These are phyloP conservation scores for Tricholoma bakamatsutake DNA, from an alignment of 768 basidiomycete genomes.

Conservation along the genomic window DNA sequence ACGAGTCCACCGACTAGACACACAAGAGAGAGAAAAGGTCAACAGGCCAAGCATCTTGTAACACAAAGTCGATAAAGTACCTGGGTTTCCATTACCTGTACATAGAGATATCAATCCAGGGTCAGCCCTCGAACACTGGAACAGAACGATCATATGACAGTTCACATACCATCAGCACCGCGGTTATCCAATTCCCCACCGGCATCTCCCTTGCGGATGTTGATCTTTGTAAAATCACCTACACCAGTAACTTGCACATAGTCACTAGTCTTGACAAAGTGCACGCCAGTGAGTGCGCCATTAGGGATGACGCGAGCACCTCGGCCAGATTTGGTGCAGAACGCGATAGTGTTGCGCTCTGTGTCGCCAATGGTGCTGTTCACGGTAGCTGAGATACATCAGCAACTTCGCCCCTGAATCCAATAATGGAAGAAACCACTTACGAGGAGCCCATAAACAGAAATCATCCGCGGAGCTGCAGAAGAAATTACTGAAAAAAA, in stretches of 20 bases:
- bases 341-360: constrained; percentile 66
- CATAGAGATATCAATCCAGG: not conserved
- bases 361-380: constrained; percentile 57
- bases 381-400: constrained; percentile 10
- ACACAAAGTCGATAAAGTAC: constrained; percentile 17
- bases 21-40: constrained; percentile 16
- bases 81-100: constrained; percentile 41
- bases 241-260: constrained; percentile 60
- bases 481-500: constrained; percentile 1
- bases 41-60: not conserved
- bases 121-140: not conserved
- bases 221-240: constrained; percentile 66
- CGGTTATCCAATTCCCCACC: constrained; percentile 73
- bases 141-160: not conserved
- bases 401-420: not conserved
- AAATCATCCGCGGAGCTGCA: constrained; percentile 57
- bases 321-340: constrained; percentile 67
- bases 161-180: constrained; percentile 48
- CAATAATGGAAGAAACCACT: constrained; percentile 7
- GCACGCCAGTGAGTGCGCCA: constrained; percentile 61
- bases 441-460: constrained; percentile 62
- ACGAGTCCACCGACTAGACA: constrained; percentile 59
- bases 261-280: constrained; percentile 59
- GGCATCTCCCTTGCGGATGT: constrained; percentile 47
- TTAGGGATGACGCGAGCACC: constrained; percentile 71